phyloP scores from a whole-genome alignment of 2,329 filamentous ascomycete species.

The Decorospora gaudefroyi region DNA sequence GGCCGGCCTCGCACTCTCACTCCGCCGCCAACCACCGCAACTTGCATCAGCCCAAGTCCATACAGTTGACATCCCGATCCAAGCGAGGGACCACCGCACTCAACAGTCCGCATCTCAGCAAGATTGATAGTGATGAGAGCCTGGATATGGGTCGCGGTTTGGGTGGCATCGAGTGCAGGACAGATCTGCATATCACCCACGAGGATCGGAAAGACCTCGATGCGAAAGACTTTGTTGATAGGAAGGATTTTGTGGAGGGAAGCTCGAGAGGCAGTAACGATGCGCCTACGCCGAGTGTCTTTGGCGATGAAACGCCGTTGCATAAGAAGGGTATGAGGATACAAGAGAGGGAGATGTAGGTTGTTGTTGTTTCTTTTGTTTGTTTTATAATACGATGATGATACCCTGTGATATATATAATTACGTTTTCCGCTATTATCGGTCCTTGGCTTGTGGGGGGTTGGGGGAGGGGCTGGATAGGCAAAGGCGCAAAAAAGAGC shows the following conservation, averaged over 20 bases:
- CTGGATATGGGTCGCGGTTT: conserved; percentile 17
- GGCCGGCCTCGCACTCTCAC: conserved; percentile 21
- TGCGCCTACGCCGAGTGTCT: conserved; percentile 23
- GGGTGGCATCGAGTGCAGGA: conserved; percentile 33
- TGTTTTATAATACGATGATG: neutral
- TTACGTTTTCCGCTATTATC: neutral
- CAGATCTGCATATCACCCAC: conserved; percentile 13
- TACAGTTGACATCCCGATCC: conserved; percentile 21
- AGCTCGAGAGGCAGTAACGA: conserved; percentile 31
- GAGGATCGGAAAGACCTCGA: conserved; percentile 3
- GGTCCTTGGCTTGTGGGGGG: neutral
- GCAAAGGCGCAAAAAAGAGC: no score
- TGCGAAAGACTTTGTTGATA: neutral
- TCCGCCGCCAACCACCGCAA: conserved; percentile 15
- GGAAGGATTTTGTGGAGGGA: conserved; percentile 7
- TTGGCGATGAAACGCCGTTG: conserved; percentile 36
- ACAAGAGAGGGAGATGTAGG: conserved; percentile 6
- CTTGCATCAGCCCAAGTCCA: conserved; percentile 17
- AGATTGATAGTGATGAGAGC: conserved; percentile 32
- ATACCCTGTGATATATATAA: conserved; percentile 6
- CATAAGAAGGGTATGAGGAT: conserved; percentile 17
- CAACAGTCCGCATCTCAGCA: conserved; percentile 19
- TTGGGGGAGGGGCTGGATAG: no score
- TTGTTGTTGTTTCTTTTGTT: neutral
- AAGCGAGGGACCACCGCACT: neutral